These are phyloP conservation scores for Purshia tridentata DNA, from an alignment of 306 rosid species.

Conservation along the genomic window DNA sequence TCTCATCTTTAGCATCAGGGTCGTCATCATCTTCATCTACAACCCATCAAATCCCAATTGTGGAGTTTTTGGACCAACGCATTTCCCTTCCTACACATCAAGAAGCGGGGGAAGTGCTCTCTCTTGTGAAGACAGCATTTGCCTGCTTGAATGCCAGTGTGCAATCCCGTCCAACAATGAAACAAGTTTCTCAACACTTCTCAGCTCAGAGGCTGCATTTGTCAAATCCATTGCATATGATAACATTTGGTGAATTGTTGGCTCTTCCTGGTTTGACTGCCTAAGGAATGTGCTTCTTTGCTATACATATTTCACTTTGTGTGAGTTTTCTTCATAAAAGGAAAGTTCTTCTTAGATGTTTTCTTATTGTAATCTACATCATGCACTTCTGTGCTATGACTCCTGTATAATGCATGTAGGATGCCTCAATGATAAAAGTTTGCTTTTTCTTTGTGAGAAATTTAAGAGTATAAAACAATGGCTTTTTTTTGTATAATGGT, in stretches of 20 bases:
- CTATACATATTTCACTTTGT: too few relatives aligned
- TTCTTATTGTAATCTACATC: too few relatives aligned
- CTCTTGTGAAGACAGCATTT: background rate
- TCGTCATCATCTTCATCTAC: too few relatives aligned
- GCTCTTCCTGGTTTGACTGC: background rate
- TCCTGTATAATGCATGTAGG: too few relatives aligned
- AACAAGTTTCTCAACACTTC: background rate
- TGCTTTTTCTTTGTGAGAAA: too few relatives aligned
- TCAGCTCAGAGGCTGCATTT: background rate
- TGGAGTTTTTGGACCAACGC: background rate
- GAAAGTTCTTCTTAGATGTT: too few relatives aligned
- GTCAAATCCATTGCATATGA: background rate
- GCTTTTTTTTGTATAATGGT: too few relatives aligned
- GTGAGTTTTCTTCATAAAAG: too few relatives aligned
- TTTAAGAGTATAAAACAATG: too few relatives aligned
- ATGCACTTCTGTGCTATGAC: too few relatives aligned
- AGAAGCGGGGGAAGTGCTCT: background rate
- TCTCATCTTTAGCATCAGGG: too few relatives aligned
- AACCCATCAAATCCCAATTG: background rate
- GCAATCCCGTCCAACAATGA: constrained; percentile 13
- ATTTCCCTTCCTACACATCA: background rate
- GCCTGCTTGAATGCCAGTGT: constrained; percentile 1
- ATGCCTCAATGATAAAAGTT: too few relatives aligned
- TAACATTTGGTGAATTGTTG: background rate
- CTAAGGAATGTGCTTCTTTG: background rate